Percentiles rank a stretch among this genome's conserved stretches.
Conservation (phyloP, 441 rosid species). For the Brassica hybrid region DNA sequence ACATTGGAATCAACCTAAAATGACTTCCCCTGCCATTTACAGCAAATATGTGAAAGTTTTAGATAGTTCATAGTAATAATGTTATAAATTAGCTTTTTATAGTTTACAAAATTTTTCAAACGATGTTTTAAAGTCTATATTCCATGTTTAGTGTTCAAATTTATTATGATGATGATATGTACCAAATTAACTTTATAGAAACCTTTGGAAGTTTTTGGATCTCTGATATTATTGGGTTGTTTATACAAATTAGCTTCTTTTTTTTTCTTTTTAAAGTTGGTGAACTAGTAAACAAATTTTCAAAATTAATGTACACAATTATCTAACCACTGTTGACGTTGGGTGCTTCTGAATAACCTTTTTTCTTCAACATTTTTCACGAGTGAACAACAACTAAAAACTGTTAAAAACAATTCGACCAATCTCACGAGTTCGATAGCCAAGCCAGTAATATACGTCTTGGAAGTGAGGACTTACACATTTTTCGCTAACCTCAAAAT, state of each 20-base stretch:
- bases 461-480: neutral
- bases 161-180: neutral
- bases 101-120: neutral
- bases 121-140: neutral
- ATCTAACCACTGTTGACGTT: neutral
- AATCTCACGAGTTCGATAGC: neutral
- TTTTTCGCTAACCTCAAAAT: neutral
- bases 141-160: neutral
- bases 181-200: neutral
- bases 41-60: neutral
- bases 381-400: neutral
- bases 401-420: neutral
- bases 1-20: constrained; percentile 12
- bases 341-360: neutral
- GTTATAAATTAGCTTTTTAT: neutral
- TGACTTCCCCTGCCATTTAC: neutral
- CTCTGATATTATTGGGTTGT: neutral
- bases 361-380: neutral
- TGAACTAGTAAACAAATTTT: neutral
- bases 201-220: neutral
- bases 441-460: neutral
- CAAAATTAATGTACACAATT: neutral
- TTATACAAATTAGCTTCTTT: neutral
- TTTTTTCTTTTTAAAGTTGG: neutral
- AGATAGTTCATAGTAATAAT: neutral